Percentiles rank a stretch among this genome's conserved stretches.
Evolutionary conservation across 129 eudicot genomes (phyloP).

Genomic region (Kitagawia praeruptora): DNA sequence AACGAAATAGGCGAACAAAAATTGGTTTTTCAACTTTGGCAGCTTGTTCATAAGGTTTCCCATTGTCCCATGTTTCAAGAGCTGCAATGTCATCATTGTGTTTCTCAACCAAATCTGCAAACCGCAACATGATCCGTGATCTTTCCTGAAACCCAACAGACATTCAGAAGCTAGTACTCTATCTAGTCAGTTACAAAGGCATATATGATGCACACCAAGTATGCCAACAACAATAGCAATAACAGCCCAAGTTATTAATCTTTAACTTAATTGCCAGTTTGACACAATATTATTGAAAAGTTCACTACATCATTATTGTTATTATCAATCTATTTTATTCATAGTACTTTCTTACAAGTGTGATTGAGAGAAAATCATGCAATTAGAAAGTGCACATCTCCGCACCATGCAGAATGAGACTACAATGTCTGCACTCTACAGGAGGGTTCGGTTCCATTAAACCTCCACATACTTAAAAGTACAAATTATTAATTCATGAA

Average conservation of each 20-base stretch:
- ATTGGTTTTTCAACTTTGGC: constrained; percentile 3
- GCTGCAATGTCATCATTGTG: constrained; percentile 11
- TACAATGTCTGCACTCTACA: background rate
- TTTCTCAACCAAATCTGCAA: constrained; percentile 8
- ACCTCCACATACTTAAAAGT: background rate
- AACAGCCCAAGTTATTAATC: background rate
- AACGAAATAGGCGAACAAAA: constrained; percentile 4
- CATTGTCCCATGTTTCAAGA: constrained; percentile 8
- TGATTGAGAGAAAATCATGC: background rate
- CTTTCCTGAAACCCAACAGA: constrained; percentile 3
- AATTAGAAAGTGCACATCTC: background rate
- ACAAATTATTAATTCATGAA: background rate
- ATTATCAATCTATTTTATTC: background rate
- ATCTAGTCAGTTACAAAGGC: background rate
- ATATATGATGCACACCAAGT: background rate
- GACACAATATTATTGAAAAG: background rate
- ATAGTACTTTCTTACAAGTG: background rate
- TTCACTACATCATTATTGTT: background rate
- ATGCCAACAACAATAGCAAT: background rate
- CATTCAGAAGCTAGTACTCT: background rate
- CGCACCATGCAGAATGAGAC: background rate
- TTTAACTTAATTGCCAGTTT: background rate
- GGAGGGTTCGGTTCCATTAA: background rate
- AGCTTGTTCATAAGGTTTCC: constrained; percentile 11
- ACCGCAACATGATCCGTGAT: background rate